Conservation (phyloP, 164 flowering plant genomes). For the Tinospora cordifolia region DNA sequence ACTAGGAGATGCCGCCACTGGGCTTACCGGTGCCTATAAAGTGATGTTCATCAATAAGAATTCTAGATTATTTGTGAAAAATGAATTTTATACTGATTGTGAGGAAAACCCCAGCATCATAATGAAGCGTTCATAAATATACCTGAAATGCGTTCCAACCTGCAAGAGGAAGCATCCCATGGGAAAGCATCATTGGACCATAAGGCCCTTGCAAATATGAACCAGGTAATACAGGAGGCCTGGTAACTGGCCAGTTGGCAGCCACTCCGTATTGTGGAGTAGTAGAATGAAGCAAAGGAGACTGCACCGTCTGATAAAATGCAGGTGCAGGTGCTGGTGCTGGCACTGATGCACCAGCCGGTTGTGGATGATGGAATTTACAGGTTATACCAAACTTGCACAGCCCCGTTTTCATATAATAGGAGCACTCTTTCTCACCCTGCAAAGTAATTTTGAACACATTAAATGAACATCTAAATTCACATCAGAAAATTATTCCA, state of each 20-base stretch:
- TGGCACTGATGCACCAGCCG: constrained; percentile 35
- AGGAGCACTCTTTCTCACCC: constrained; percentile 94
- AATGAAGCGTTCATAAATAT: constrained; percentile 16
- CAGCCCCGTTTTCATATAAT: constrained; percentile 79
- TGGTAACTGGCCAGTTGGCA: constrained; percentile 56
- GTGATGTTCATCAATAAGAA: constrained; percentile 5
- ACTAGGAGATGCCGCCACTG: constrained; percentile 45
- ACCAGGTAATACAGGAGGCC: constrained; percentile 57
- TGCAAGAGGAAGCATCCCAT: constrained; percentile 61
- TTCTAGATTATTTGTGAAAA: not conserved
- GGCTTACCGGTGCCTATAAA: constrained; percentile 51
- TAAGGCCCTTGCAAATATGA: constrained; percentile 75
- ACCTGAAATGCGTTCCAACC: constrained; percentile 76
- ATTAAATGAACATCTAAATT: not conserved
- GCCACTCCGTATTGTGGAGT: constrained; percentile 61
- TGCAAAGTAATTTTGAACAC: constrained; percentile 19
- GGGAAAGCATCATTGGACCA: constrained; percentile 56
- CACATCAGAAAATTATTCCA: not conserved
- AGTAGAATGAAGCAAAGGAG: constrained; percentile 50
- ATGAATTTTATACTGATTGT: not conserved
- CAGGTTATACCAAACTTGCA: constrained; percentile 91
- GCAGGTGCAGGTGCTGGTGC: constrained; percentile 35
- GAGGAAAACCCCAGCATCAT: not conserved
- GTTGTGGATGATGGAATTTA: constrained; percentile 91
- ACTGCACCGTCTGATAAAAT: constrained; percentile 49